Base-by-base conservation (phyloP, 2,329 filamentous ascomycete species). In the Penicillium sp. region DNA sequence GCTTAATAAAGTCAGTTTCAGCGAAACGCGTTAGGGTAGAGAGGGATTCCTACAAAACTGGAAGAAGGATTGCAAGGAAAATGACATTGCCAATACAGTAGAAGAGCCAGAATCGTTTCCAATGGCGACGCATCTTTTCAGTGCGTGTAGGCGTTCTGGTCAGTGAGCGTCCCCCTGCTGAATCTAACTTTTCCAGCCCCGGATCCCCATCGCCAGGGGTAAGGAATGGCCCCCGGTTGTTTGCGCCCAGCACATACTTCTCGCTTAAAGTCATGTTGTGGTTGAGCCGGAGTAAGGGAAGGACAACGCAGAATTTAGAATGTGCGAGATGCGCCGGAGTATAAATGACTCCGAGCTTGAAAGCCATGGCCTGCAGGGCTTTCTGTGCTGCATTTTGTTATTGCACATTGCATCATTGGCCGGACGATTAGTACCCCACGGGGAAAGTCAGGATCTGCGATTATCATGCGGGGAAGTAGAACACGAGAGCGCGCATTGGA, bases 1-100 rank as follows among this genome's bases (percentile, higher is more conserved):
- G 29, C 80, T 82, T 43, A 11, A 24, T 19, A 21, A 2, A 24
- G 24, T 27, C 13, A 24, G 35, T 49, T 27, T 3, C 10, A 22
- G 39, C 6, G 10, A 14, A 19, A 9, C 9, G 10, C n/a, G 5
- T 1, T 39, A 16, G 3, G 9, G 9, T 1, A 19, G n/a, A 2
- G n/a, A 39, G 13, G 5, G 9, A 19, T 8, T 73, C 78, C 71
- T 69, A 82, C 79, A 81, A 59, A 19, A 82, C 64, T 0, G 80
- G 79, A 3, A 82, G 57, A 4, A 81, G 62, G 22, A 81, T 81
- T 6, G 75, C 75, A 1, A 79, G 71, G 5, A 81, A 71, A 27
- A 80, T 66, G 31, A 79, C 62, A 13, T 70, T 51, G 16, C 64
- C 76, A n/a, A 78, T 65, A 3, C 79, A 49, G 62, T 82, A 81